Base-by-base conservation (phyloP, 129 eudicot species). In the Chrysanthemum lavandulifolium region DNA sequence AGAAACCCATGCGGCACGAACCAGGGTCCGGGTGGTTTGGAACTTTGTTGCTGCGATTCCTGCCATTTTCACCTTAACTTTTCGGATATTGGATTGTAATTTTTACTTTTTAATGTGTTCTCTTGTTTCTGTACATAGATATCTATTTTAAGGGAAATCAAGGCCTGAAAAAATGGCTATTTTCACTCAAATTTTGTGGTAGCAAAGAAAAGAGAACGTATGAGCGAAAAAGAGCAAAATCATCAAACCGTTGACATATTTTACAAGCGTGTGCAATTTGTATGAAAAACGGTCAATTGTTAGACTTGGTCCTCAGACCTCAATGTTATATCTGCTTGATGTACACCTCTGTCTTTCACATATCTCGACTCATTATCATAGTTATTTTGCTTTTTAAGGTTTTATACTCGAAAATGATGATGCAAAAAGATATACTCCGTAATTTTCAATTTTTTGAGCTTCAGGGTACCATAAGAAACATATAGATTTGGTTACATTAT, bases 41-140 rank as follows among this genome's bases (percentile, higher is more conserved):
- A 80, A 65, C 74, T 33, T 81, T 58, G 74, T 4, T 43, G 79
- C 65, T 48, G 78, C 61, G 51, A 81, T 55, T 82, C 81, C 79
- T 75, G 88, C 84, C 86, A 86, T 86, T 29, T 79, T 75, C 13
- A 5, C 6, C 33, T 12, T 27, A 36, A 11, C 2, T 33, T 48
- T 64, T 50, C 23, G 16, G 33, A 31, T 27, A 51, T 16, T 33
- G 64, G 29, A 29, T 65, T 29, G 6, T 36, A n/a, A 13, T 13
- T 3, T 10, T 43, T 40, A 25, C 10, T 63, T 23, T 51, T 14
- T 21, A 33, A 36, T 27, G 53, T 52, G 18, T 10, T 45, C 43
- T 65, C 53, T 64, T 64, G 21, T 50, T 53, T 56, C 3, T 18
- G 18, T 2, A 15, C 36, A 15, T 62, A 15, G 11, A 18, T 68